Evolutionary conservation across 148 eudicot genomes (phyloP), one percentile per base, ranked within the genome.

Genomic region (Dysphania ambrosioides): DNA sequence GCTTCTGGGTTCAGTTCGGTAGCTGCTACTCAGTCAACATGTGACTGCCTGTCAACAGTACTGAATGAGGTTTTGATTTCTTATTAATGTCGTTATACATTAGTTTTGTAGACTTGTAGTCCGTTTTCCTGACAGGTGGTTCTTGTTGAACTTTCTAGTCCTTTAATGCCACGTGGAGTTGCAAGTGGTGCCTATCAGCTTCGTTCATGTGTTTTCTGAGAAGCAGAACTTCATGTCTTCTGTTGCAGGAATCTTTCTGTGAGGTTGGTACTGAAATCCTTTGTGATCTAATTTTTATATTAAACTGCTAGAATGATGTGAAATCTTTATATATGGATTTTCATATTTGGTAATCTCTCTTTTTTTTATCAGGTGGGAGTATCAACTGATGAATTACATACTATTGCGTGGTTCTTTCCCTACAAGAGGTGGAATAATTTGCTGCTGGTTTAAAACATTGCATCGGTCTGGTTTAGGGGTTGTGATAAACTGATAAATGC

Each of bases 1-100:
- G 74, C 53, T 49, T 38, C 32, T 59, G 38, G 59, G 70, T 69
- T 53, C 24, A 53, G 44, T 32, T 30, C n/a, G 66, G 24, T 58
- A 23, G 27, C 74, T 49, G 74, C 19, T 49, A 62, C 79, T 69
- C 58, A 15, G 12, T 51, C 66, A 12, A 70, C 49, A 21, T 60
- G 51, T 31, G 51, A 19, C 29, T 9, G 26, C 1, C 12, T 62
- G 76, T 34, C 76, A 42, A 56, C 44, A 51, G 3, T 49, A 9
- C 51, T 36, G 13, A 66, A 12, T 29, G 27, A 75, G 71, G 62
- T 70, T 44, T 19, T 18, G 26, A 24, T 34, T 4, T 44, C 31
- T 21, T 29, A 13, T 0, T 13, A 9, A 9, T 66, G 26, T 49
- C 16, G 21, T 27, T 51, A 19, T 19, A 51, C 21, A 11, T 9